Evolutionary conservation across 768 basidiomycete species (phyloP).

Genomic region (Psilocybe sp.): DNA sequence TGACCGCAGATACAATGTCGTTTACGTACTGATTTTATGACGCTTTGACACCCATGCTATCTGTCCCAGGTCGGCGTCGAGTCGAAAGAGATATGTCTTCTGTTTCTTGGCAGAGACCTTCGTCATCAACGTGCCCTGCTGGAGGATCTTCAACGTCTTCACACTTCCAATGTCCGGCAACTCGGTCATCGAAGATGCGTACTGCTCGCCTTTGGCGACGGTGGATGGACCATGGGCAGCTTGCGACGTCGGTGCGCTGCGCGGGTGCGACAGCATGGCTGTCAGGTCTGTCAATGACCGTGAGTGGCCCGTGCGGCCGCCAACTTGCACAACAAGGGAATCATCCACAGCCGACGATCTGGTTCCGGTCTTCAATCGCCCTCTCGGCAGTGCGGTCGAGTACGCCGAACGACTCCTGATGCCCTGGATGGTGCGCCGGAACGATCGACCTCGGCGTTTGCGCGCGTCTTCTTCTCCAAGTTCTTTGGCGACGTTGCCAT

Average conservation of each 20-base stretch:
- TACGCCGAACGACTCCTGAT: background rate
- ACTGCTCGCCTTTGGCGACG: slow-evolving; percentile 7
- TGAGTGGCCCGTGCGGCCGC: slow-evolving; percentile 1
- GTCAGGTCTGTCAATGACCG: slow-evolving; percentile 7
- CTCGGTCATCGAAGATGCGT: background rate
- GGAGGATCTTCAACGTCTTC: slow-evolving; percentile 52
- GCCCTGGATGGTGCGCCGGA: slow-evolving; percentile 2
- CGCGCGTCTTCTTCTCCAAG: too few species aligned
- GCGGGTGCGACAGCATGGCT: background rate
- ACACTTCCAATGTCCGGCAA: background rate
- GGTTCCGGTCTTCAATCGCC: background rate
- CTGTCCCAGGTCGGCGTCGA: slow-evolving; percentile 80
- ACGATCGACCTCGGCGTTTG: background rate
- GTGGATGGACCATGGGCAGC: slow-evolving; percentile 44
- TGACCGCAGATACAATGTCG: slow-evolving; percentile 35
- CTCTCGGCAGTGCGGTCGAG: background rate
- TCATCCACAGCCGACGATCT: background rate
- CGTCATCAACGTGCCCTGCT: slow-evolving; percentile 69
- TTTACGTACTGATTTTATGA: slow-evolving; percentile 58
- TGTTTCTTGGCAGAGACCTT: slow-evolving; percentile 81
- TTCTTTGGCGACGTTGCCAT: too few species aligned
- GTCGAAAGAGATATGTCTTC: slow-evolving; percentile 64
- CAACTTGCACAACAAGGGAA: background rate
- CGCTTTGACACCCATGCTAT: slow-evolving; percentile 78
- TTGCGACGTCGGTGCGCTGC: slow-evolving; percentile 39